Base-by-base conservation (phyloP, 495 filamentous ascomycete genomes). In the Talaromyces wortmannii region DNA sequence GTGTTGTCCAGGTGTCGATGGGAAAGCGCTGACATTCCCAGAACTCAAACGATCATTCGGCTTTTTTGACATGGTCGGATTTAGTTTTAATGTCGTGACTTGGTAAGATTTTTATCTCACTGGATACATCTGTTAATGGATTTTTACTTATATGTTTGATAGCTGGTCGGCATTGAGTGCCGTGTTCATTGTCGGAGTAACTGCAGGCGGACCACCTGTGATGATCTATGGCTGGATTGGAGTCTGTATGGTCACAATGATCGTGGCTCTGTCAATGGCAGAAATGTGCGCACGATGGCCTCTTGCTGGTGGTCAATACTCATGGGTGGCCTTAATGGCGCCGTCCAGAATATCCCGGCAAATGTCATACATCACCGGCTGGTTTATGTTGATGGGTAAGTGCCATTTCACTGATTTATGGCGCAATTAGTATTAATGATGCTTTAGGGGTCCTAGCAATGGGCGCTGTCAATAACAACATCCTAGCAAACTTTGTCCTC, bases 81-180 rank as follows among this genome's bases (percentile, higher is more conserved):
- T 84, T 63, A 76, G 71, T 51, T 83, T 84, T 63, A 78, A 72
- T 51, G 77, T 84, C 46, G 79, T 84, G n/a, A 80, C 78, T 46
- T 72, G 70, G 75, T 77, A 52, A 53, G 65, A 33, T 33, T 15
- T 11, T 29, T 16, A 29, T 15, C 6, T 8, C 43, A 45, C 32
- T 13, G 40, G 5, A n/a, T n/a, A n/a, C n/a, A n/a, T n/a, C 30
- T 40, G 13, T 29, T 7, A 23, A 12, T 46, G 2, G 44, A 46
- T 16, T 10, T 32, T 12, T 7, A 2, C 29, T 15, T 4, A 32
- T 16, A 23, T 16, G 36, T 45, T 42, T 57, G 49, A 52, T 18
- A 79, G 78, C 61, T 83, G 80, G 79, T 78, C 71, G 8, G 79
- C 79, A 12, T 65, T 83, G 12, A 76, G 78, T 44, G 79, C 80